Percentiles rank a stretch among this genome's conserved stretches.
Evolutionary conservation across 345 rosid species (phyloP).

Genomic region (Eucalyptus erythrocorys): DNA sequence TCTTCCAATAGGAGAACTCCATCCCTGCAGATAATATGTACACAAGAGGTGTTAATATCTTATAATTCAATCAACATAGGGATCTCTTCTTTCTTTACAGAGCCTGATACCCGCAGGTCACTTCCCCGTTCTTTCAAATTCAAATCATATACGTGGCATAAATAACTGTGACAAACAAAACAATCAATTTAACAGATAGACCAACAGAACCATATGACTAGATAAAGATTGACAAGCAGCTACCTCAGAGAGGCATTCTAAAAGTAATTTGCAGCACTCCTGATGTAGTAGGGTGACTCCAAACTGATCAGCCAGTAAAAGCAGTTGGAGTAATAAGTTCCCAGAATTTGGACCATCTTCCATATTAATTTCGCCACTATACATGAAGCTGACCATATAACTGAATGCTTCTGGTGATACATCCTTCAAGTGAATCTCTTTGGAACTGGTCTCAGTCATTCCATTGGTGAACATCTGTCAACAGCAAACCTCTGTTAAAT

Average conservation of each 20-base stretch:
- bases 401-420: constrained; percentile 66
- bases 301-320: constrained; percentile 77
- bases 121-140: constrained; percentile 52
- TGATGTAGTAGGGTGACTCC: constrained; percentile 82
- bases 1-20: constrained; percentile 88
- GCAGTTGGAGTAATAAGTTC: constrained; percentile 70
- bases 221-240: constrained; percentile 7
- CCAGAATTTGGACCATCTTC: constrained; percentile 53
- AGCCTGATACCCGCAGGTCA: constrained; percentile 50
- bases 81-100: constrained; percentile 59
- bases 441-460: constrained; percentile 78
- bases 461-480: constrained; percentile 98
- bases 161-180: background rate
- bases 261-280: constrained; percentile 88
- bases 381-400: constrained; percentile 82
- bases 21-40: constrained; percentile 96
- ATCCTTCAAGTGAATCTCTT: constrained; percentile 59
- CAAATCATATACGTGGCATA: constrained; percentile 33
- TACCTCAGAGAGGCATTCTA: constrained; percentile 94
- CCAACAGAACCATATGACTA: background rate
- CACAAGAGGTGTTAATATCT: constrained; percentile 84
- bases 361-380: constrained; percentile 56
- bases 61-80: constrained; percentile 26
- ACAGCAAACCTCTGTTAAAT: background rate
- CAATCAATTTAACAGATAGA: background rate